Evolutionary conservation across 352 stramenopile species (phyloP).

Genomic region (Phytophthora brassicae): DNA sequence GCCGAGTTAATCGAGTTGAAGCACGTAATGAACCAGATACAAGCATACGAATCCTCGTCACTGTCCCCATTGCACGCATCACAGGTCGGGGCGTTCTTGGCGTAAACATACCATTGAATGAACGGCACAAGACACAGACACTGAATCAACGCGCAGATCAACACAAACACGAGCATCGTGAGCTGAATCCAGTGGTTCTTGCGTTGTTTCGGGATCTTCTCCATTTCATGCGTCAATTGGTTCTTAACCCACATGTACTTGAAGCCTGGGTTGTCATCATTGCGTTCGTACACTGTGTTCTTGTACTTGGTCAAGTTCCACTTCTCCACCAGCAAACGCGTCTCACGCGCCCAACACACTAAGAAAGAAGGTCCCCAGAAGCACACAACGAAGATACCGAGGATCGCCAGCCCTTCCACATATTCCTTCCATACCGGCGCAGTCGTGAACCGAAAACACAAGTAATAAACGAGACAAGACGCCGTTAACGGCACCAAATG

Average conservation of each 20-base stretch:
- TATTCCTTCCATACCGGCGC: slow-evolving; percentile 71
- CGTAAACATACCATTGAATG: slow-evolving; percentile 90
- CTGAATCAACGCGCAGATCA: slow-evolving; percentile 74
- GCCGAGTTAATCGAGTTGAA: slow-evolving; percentile 72
- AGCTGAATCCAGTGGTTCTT: slow-evolving; percentile 86
- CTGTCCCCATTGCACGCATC: slow-evolving; percentile 50
- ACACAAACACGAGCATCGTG: slow-evolving; percentile 86
- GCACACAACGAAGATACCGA: slow-evolving; percentile 73
- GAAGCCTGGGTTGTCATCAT: slow-evolving; percentile 85
- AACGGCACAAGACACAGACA: slow-evolving; percentile 85
- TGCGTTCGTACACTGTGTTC: slow-evolving; percentile 87
- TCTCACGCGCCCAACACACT: slow-evolving; percentile 86
- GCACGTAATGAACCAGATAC: slow-evolving; percentile 84
- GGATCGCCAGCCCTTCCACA: slow-evolving; percentile 61
- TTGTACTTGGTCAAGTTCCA: slow-evolving; percentile 90
- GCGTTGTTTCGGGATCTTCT: slow-evolving; percentile 82
- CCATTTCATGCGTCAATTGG: slow-evolving; percentile 86
- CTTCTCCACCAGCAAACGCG: slow-evolving; percentile 85
- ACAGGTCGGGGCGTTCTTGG: slow-evolving; percentile 82
- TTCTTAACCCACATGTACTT: slow-evolving; percentile 89
- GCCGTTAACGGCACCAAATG: slow-evolving; percentile 72
- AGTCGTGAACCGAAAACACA: slow-evolving; percentile 66
- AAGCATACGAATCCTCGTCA: slow-evolving; percentile 52
- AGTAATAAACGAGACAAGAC: slow-evolving; percentile 73
- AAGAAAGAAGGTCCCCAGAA: slow-evolving; percentile 86